phyloP scores from a whole-genome alignment of 352 stramenopile species.

The Phytopythium mirpurense region DNA sequence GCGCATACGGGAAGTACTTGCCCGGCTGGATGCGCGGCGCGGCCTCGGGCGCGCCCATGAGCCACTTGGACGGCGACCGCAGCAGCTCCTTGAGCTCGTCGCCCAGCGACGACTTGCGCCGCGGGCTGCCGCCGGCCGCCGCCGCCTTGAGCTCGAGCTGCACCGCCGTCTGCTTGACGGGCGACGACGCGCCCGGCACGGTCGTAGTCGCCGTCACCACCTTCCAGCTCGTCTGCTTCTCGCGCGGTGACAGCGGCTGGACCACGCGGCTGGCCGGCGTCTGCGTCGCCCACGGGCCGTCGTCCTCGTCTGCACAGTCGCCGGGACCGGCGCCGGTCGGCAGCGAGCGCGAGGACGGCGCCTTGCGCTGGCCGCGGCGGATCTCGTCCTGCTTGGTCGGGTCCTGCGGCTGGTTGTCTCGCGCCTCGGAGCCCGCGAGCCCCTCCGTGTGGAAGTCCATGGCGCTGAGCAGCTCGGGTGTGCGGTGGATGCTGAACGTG shows the following conservation, averaged over 20 bases:
- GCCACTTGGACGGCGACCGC: conserved; percentile 57
- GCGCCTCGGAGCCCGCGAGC: conserved; percentile 36
- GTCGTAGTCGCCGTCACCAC: conserved; percentile 20
- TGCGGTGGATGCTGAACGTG: conserved; percentile 74
- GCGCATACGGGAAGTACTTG: conserved; percentile 42
- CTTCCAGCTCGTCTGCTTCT: conserved; percentile 64
- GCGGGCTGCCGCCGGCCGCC: conserved; percentile 5
- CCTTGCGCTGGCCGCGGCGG: conserved; percentile 50
- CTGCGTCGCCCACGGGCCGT: conserved; percentile 42
- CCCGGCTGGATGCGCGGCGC: conserved; percentile 37
- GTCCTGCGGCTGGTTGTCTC: conserved; percentile 26
- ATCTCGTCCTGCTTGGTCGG: conserved; percentile 57
- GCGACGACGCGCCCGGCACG: conserved; percentile 8
- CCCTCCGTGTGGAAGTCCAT: conserved; percentile 74
- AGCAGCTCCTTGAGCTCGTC: conserved; percentile 66
- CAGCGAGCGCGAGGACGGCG: conserved; percentile 29
- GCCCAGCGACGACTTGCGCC: conserved; percentile 49
- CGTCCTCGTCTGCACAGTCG: conserved; percentile 18
- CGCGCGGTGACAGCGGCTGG: conserved; percentile 40
- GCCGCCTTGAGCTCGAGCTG: conserved; percentile 31
- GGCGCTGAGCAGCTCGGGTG: conserved; percentile 49
- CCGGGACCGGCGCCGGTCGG: conserved; percentile 16
- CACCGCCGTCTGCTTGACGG: conserved; percentile 26
- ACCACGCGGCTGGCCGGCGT: conserved; percentile 44
- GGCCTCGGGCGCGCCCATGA: conserved; percentile 17